phyloP scores from a whole-genome alignment of 352 stramenopile genomes.

The Poterioochromonas sp. region DNA sequence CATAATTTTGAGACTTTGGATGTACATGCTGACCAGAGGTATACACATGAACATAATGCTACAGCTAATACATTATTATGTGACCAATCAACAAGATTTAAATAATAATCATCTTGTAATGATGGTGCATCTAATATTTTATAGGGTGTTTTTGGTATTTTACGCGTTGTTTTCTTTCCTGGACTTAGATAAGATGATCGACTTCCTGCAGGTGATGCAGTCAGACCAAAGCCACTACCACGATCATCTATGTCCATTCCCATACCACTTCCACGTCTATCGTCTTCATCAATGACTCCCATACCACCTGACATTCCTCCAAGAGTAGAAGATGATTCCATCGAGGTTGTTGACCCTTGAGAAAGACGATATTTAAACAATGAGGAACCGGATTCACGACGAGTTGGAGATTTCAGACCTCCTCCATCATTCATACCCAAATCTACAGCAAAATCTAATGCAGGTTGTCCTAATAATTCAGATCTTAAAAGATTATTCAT shows the following conservation, averaged over 20 bases:
- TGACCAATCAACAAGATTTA: constrained; percentile 95
- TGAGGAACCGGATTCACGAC: not conserved
- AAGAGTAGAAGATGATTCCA: not conserved
- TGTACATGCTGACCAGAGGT: constrained; percentile 53
- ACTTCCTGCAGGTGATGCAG: not conserved
- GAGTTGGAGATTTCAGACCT: not conserved
- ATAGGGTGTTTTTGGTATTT: constrained; percentile 82
- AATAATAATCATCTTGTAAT: constrained; percentile 95
- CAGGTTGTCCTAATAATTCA: constrained; percentile 18
- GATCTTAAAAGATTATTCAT: constrained; percentile 26
- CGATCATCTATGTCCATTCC: too few species aligned
- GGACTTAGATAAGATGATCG: not conserved
- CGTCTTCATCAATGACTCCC: not conserved
- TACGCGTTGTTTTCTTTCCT: not conserved
- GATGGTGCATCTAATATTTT: constrained; percentile 92
- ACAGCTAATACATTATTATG: constrained; percentile 86
- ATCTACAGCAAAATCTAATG: not conserved
- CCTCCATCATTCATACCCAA: too few species aligned
- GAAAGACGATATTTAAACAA: constrained; percentile 1
- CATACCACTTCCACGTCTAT: too few species aligned
- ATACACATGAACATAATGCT: constrained; percentile 80
- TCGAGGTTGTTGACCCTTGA: not conserved
- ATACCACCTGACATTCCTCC: not conserved
- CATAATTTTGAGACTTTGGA: constrained; percentile 66
- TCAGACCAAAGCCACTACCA: too few species aligned